A percentile compares a stretch with the other conserved stretches of the same genome.
These are phyloP conservation scores for Aspergillus puulaauensis DNA, from an alignment of 2,329 filamentous ascomycete species.

Conservation along the genomic window DNA sequence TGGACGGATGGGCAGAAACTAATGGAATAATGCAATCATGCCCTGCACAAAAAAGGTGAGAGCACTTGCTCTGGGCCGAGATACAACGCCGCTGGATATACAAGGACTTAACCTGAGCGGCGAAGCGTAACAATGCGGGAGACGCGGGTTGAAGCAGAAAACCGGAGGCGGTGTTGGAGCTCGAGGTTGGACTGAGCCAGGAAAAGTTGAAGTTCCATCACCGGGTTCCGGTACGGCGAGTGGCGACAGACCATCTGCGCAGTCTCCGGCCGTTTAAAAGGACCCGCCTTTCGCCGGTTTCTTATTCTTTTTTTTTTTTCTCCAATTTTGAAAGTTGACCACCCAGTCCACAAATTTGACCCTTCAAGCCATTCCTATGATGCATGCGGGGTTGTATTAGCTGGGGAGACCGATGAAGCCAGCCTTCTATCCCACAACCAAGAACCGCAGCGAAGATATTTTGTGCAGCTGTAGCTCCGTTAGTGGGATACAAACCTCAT, in stretches of 20 bases:
- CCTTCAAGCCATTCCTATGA: conserved; percentile 45
- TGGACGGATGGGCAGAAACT: background rate
- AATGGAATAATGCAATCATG: conserved; percentile 20
- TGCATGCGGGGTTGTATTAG: conserved; percentile 61
- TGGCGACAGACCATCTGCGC: conserved; percentile 24
- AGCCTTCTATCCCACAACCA: conserved; percentile 45
- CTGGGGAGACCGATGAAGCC: conserved; percentile 48
- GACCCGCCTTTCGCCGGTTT: conserved; percentile 18
- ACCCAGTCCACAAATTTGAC: conserved; percentile 60
- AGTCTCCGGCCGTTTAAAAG: conserved; percentile 19
- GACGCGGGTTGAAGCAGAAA: background rate
- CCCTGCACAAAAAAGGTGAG: conserved; percentile 12
- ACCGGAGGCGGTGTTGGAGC: background rate
- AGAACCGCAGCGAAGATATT: conserved; percentile 50
- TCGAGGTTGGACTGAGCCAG: background rate
- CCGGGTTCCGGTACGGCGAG: conserved; percentile 15
- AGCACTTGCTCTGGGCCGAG: background rate
- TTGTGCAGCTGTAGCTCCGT: conserved; percentile 50
- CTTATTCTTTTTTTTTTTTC: conserved; percentile 36
- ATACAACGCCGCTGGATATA: background rate
- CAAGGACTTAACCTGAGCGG: background rate
- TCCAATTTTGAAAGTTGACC: conserved; percentile 55
- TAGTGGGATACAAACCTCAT: conserved; percentile 44
- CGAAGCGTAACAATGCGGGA: background rate
- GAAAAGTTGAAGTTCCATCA: conserved; percentile 32